phyloP scores from a whole-genome alignment of 1,284 basidiomycete species.

The Ganoderma lingzhi region DNA sequence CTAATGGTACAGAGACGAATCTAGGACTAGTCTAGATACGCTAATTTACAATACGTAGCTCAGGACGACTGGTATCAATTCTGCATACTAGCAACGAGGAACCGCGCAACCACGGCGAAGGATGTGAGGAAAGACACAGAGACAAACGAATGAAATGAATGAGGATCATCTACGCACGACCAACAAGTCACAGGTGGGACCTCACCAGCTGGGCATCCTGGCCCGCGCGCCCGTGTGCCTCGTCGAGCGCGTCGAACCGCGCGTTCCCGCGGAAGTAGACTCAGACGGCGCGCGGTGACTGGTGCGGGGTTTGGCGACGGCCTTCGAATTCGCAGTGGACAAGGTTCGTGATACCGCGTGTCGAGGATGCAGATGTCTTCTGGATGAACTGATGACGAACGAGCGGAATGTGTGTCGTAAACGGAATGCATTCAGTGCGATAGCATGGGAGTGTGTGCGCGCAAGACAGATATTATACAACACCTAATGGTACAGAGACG shows the following conservation, averaged over 20 bases:
- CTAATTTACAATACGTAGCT: slow-evolving; percentile 17
- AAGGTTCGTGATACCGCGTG: neutral
- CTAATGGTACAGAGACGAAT: slow-evolving; percentile 4
- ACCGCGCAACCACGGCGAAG: neutral
- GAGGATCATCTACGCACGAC: neutral
- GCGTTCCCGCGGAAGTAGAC: slow-evolving; percentile 26
- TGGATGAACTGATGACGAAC: neutral
- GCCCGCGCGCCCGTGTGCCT: slow-evolving; percentile 18
- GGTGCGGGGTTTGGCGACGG: neutral
- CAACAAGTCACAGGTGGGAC: slow-evolving; percentile 33
- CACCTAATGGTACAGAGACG: slow-evolving; percentile 7
- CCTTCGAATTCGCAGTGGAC: neutral
- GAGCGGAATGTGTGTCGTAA: neutral
- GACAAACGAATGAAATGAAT: neutral
- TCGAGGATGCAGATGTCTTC: neutral
- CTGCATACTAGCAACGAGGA: slow-evolving; percentile 5
- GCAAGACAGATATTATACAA: slow-evolving; percentile 3
- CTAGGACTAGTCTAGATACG: neutral
- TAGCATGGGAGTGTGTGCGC: slow-evolving; percentile 1
- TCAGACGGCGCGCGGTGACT: neutral
- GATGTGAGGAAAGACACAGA: slow-evolving; percentile 7
- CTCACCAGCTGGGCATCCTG: slow-evolving; percentile 34
- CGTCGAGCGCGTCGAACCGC: slow-evolving; percentile 19
- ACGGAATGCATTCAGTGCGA: neutral
- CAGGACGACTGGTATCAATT: slow-evolving; percentile 11